Conservation (phyloP, 1,284 basidiomycete species). For the Cystobasidium pallidum region DNA sequence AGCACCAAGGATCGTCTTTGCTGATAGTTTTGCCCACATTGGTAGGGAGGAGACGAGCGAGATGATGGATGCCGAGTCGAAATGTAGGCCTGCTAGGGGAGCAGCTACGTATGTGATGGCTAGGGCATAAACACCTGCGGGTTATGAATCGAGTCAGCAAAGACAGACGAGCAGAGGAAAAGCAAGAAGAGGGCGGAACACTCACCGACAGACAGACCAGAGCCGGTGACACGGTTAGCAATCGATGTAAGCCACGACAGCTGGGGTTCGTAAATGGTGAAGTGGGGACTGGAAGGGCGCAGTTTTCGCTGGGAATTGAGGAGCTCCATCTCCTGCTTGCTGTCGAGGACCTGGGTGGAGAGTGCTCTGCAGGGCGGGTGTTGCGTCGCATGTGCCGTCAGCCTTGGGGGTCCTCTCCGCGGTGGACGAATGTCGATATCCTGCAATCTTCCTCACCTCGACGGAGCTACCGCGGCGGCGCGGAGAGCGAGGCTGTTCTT, state of each 20-base stretch:
- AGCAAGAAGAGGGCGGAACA: not conserved
- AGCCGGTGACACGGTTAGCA: slow-evolving; percentile 81
- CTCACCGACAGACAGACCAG: slow-evolving; percentile 74
- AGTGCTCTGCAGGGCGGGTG: slow-evolving; percentile 59
- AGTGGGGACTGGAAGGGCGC: slow-evolving; percentile 87
- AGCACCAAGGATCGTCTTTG: slow-evolving; percentile 74
- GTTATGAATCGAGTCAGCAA: not conserved
- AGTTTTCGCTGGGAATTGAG: slow-evolving; percentile 82
- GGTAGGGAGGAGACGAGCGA: slow-evolving; percentile 66
- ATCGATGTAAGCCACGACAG: slow-evolving; percentile 84
- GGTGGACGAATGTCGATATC: not conserved
- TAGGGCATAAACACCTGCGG: slow-evolving; percentile 82
- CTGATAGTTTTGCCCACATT: slow-evolving; percentile 68
- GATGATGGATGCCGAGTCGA: slow-evolving; percentile 77
- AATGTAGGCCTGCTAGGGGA: slow-evolving; percentile 67
- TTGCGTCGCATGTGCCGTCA: not conserved
- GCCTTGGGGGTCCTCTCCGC: not conserved
- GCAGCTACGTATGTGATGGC: slow-evolving; percentile 83
- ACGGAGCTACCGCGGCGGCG: slow-evolving; percentile 4
- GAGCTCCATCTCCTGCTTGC: slow-evolving; percentile 65
- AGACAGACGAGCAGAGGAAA: too few relatives aligned
- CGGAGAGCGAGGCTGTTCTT: slow-evolving; percentile 13
- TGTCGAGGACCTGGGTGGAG: slow-evolving; percentile 67
- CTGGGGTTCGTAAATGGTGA: slow-evolving; percentile 78
- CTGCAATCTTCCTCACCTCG: slow-evolving; percentile 4